Evolutionary conservation across 768 basidiomycete genomes (phyloP).

Genomic region (Cubamyces sp.): DNA sequence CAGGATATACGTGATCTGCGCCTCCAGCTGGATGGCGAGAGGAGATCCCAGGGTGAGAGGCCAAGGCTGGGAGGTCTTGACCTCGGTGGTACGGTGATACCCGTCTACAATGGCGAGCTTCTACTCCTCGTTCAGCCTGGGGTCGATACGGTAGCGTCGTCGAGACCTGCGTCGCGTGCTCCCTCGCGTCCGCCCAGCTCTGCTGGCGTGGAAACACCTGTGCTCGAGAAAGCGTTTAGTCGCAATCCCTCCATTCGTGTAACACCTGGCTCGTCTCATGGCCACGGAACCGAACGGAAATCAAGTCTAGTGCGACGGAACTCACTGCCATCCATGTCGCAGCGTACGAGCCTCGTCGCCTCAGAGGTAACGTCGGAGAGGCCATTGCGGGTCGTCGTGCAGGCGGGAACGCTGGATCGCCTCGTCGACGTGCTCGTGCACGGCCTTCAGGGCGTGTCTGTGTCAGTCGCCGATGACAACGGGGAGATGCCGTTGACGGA

Average conservation of each 20-base stretch:
- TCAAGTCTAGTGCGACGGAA: constrained; percentile 73
- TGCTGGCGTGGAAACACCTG: constrained; percentile 44
- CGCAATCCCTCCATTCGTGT: constrained; percentile 80
- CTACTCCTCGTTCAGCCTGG: constrained; percentile 67
- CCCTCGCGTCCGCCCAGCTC: constrained; percentile 77
- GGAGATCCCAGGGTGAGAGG: constrained; percentile 13
- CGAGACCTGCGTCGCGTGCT: constrained; percentile 61
- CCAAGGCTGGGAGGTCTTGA: constrained; percentile 35
- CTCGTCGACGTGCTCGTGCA: constrained; percentile 78
- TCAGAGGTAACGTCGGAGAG: constrained; percentile 70
- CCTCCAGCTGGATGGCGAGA: constrained; percentile 40
- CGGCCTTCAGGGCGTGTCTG: constrained; percentile 75
- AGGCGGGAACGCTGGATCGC: constrained; percentile 76
- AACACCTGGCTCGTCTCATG: constrained; percentile 58
- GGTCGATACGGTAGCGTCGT: constrained; percentile 43
- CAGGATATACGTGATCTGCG: constrained; percentile 64
- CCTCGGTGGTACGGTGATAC: constrained; percentile 69
- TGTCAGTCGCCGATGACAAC: constrained; percentile 84
- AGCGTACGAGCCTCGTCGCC: constrained; percentile 57
- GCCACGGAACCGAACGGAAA: constrained; percentile 75
- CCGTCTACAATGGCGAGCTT: constrained; percentile 75
- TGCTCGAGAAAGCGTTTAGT: constrained; percentile 45
- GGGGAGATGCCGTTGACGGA: constrained; percentile 81
- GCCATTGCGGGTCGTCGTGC: constrained; percentile 74
- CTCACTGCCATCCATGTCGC: constrained; percentile 78